Percentiles rank a stretch among this genome's conserved stretches.
Conservation (phyloP, 192 early-diverging fungal genomes). For the Backusella westeae region DNA sequence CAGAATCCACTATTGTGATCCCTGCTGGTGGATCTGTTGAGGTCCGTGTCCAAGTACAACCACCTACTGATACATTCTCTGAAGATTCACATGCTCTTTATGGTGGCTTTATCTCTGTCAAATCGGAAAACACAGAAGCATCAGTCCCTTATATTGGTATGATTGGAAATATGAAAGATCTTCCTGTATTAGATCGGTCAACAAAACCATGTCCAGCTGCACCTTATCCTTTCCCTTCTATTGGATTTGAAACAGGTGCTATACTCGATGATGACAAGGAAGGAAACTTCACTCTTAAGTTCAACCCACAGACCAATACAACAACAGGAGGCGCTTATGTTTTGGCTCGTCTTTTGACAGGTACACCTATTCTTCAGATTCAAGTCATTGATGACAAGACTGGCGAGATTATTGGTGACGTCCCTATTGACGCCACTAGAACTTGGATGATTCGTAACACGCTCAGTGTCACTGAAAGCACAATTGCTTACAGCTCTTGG, state of each 20-base stretch:
- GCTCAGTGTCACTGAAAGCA: not conserved
- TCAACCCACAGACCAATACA: not conserved
- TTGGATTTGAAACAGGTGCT: conserved; percentile 12
- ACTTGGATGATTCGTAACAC: conserved; percentile 20
- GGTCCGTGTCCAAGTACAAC: conserved; percentile 12
- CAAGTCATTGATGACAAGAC: conserved; percentile 16
- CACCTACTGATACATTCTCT: conserved; percentile 27
- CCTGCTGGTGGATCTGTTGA: not conserved
- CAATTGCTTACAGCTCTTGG: conserved; percentile 18
- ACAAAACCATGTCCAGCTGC: not conserved
- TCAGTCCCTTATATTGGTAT: conserved; percentile 44
- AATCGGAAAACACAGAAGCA: conserved; percentile 8
- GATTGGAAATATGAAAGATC: conserved; percentile 37
- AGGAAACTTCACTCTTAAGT: not conserved
- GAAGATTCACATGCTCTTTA: conserved; percentile 31
- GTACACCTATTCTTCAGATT: conserved; percentile 21
- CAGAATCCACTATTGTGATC: not conserved
- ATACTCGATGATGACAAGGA: not conserved
- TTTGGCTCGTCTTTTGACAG: conserved; percentile 20
- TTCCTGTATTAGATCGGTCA: conserved; percentile 37
- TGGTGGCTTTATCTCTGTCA: conserved; percentile 37
- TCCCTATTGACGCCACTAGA: conserved; percentile 16
- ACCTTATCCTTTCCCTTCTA: conserved; percentile 26
- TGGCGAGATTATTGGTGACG: conserved; percentile 14
- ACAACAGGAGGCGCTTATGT: conserved; percentile 11